These are phyloP conservation scores for Mucor piriformis DNA, from an alignment of 371 early-diverging fungal species.

Conservation along the genomic window DNA sequence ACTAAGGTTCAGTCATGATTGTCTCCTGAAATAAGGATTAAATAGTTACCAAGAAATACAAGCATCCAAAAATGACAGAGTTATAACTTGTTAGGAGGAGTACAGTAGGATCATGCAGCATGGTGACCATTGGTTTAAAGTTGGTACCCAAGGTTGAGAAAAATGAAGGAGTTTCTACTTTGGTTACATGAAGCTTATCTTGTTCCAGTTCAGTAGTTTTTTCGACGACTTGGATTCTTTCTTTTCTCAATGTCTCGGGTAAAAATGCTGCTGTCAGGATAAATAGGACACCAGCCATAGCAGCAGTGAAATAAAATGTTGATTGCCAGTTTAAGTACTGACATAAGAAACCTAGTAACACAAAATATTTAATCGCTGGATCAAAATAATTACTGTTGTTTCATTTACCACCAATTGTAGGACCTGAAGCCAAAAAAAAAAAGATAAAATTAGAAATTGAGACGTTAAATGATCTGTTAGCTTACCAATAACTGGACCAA, in stretches of 20 bases:
- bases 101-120: slow-evolving; percentile 31
- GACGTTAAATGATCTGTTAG: not conserved
- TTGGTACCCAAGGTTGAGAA: not conserved
- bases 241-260: slow-evolving; percentile 22
- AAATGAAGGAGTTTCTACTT: not conserved
- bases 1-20: too few species aligned
- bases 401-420: slow-evolving; percentile 49
- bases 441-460: slow-evolving; percentile 23
- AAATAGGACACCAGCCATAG: slow-evolving; percentile 30
- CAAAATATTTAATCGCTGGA: not conserved
- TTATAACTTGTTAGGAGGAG: slow-evolving; percentile 28
- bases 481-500: slow-evolving; percentile 38
- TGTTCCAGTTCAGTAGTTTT: not conserved
- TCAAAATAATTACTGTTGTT: not conserved
- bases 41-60: slow-evolving; percentile 27
- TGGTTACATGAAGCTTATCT: not conserved
- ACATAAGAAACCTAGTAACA: slow-evolving; percentile 40
- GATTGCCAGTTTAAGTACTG: slow-evolving; percentile 66
- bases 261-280: slow-evolving; percentile 10
- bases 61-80: slow-evolving; percentile 34
- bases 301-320: slow-evolving; percentile 66
- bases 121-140: slow-evolving; percentile 29
- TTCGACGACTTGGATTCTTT: not conserved
- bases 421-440: slow-evolving; percentile 52
- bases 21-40: too few species aligned